Percentiles rank a stretch among this genome's conserved stretches.
Evolutionary conservation across 2,329 filamentous ascomycete genomes (phyloP).

Genomic region (Colletotrichum limetticola): DNA sequence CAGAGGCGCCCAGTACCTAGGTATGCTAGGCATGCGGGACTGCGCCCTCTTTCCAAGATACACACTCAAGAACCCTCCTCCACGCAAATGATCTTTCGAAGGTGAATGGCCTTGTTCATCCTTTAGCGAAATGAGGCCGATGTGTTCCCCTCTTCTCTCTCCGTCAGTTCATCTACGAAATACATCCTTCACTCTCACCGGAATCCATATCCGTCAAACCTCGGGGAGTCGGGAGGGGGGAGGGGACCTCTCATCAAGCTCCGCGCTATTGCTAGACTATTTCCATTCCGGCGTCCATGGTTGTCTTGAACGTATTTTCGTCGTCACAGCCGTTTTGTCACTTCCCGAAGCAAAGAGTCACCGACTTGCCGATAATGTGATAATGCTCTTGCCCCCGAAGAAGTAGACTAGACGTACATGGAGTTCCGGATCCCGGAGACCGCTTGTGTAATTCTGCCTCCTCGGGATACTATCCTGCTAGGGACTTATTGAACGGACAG

Average conservation of each 20-base stretch:
- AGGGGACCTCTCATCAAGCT: not conserved
- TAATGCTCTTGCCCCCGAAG: not conserved
- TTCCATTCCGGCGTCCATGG: not conserved
- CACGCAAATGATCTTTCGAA: not conserved
- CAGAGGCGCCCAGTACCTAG: not conserved
- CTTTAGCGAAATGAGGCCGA: constrained; percentile 13
- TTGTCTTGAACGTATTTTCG: not conserved
- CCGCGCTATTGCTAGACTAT: not conserved
- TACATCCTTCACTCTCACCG: not conserved
- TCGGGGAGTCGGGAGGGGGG: not conserved
- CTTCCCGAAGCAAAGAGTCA: not conserved
- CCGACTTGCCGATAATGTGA: not conserved
- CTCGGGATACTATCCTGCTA: too few species aligned
- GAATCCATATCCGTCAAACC: not conserved
- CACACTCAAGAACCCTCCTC: not conserved
- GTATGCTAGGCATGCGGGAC: not conserved
- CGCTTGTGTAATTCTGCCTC: too few species aligned
- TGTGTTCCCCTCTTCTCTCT: not conserved
- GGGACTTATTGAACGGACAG: too few species aligned
- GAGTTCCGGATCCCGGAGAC: too few species aligned
- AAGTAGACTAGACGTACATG: too few species aligned
- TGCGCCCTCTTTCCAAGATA: not conserved
- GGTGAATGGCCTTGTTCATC: not conserved
- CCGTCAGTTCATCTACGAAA: not conserved
- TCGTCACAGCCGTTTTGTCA: not conserved